These are phyloP conservation scores for Tricholoma flavovirens DNA, from an alignment of 768 basidiomycete species.

Conservation along the genomic window DNA sequence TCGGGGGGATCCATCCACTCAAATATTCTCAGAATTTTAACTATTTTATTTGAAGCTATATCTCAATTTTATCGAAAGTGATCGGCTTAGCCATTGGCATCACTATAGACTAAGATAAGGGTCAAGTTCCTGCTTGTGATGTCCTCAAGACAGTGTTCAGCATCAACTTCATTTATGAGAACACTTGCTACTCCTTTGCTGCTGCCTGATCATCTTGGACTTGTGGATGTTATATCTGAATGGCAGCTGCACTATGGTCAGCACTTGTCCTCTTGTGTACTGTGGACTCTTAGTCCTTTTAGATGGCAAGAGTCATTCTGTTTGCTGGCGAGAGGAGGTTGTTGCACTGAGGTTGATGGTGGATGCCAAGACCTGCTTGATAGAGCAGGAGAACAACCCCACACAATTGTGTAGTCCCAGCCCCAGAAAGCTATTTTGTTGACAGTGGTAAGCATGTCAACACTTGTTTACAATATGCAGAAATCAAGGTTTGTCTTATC, in stretches of 20 bases:
- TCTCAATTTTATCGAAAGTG: too few relatives aligned
- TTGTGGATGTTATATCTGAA: constrained; percentile 95
- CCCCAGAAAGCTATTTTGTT: constrained; percentile 94
- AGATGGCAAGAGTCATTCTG: constrained; percentile 92
- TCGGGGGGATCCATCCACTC: too few relatives aligned
- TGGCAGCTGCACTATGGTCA: constrained; percentile 88
- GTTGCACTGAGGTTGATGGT: constrained; percentile 89
- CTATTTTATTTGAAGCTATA: too few relatives aligned
- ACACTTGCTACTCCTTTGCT: constrained; percentile 91
- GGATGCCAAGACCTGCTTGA: constrained; percentile 95
- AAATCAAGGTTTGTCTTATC: constrained; percentile 73
- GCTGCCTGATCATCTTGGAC: constrained; percentile 85
- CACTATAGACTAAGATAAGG: too few relatives aligned
- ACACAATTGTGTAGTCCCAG: constrained; percentile 94
- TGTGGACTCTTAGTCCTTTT: constrained; percentile 90
- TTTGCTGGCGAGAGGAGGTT: constrained; percentile 98
- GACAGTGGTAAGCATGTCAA: constrained; percentile 97
- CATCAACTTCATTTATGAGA: constrained; percentile 97
- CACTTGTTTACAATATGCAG: constrained; percentile 95
- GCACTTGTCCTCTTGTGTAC: constrained; percentile 88
- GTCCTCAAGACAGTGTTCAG: constrained; percentile 95
- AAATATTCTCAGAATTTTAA: too few relatives aligned
- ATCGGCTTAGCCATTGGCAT: too few relatives aligned
- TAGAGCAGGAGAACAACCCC: constrained; percentile 99
- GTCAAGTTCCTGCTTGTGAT: constrained; percentile 93